phyloP scores from a whole-genome alignment of 2,329 filamentous ascomycete species.

The Fusarium sp. region DNA sequence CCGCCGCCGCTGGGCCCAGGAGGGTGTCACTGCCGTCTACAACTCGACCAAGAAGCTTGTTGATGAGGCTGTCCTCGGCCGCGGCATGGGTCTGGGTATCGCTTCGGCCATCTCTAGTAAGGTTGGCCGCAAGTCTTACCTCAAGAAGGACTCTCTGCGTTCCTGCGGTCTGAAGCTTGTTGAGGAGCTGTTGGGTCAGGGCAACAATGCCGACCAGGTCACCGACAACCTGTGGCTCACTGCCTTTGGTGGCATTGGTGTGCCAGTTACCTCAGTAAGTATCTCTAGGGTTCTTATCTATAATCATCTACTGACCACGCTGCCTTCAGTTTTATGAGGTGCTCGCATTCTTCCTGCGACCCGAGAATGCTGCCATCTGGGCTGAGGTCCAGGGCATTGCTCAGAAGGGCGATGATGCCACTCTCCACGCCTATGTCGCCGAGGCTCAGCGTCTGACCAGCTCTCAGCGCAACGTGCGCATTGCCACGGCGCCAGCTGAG shows the following conservation, averaged over 20 bases:
- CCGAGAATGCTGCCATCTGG: conserved; percentile 53
- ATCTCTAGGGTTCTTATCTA: too few species aligned
- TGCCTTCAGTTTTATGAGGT: conserved; percentile 55
- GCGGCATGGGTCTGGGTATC: conserved; percentile 47
- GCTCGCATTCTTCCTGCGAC: conserved; percentile 52
- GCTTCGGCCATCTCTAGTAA: conserved; percentile 42
- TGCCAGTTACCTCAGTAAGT: conserved; percentile 51
- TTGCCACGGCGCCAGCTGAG: conserved; percentile 46
- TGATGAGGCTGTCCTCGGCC: conserved; percentile 47
- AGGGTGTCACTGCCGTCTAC: conserved; percentile 50
- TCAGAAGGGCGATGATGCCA: conserved; percentile 47
- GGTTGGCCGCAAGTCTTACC: conserved; percentile 42
- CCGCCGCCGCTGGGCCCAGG: conserved; percentile 53
- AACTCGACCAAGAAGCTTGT: conserved; percentile 52
- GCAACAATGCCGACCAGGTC: conserved; percentile 46
- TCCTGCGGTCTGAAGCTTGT: conserved; percentile 52
- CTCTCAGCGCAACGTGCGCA: conserved; percentile 50
- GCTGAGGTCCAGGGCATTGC: conserved; percentile 53
- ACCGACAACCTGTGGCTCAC: conserved; percentile 51
- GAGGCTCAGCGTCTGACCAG: conserved; percentile 54
- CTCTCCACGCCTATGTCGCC: conserved; percentile 50
- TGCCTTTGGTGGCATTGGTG: conserved; percentile 53
- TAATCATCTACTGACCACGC: neutral
- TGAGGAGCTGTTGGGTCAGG: conserved; percentile 49
- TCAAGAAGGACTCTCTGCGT: conserved; percentile 50